phyloP scores from a whole-genome alignment of 345 rosid species.

The Populus ilicifolia region DNA sequence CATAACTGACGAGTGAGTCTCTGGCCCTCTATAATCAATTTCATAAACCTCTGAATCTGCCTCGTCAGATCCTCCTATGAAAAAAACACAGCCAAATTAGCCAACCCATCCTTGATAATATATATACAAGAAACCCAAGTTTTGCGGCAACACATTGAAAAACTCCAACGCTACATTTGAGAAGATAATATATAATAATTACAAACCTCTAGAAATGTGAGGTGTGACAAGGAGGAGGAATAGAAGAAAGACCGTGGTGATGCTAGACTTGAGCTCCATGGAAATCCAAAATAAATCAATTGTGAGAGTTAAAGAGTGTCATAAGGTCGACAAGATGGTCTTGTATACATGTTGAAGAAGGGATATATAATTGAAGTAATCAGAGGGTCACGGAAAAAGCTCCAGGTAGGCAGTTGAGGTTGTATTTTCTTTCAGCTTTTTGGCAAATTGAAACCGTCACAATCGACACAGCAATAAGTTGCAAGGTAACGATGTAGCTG shows the following conservation, averaged over 20 bases:
- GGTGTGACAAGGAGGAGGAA: constrained; percentile 28
- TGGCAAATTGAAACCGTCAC: constrained; percentile 17
- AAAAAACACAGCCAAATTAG: neutral
- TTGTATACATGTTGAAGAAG: neutral
- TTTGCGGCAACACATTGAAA: neutral
- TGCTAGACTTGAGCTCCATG: constrained; percentile 28
- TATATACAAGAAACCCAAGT: neutral
- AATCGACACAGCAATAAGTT: constrained; percentile 30
- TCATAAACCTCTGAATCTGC: constrained; percentile 30
- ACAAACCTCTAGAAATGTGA: constrained; percentile 22
- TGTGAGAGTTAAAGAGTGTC: neutral
- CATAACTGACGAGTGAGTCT: constrained; percentile 39
- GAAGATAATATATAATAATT: neutral
- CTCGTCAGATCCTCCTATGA: constrained; percentile 7
- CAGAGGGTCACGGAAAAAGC: neutral
- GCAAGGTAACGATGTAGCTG: constrained; percentile 17
- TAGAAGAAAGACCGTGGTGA: constrained; percentile 18
- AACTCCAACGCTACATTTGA: neutral
- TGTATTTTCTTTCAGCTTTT: constrained; percentile 1
- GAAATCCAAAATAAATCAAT: neutral
- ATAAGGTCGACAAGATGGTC: neutral
- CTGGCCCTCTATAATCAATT: constrained; percentile 55
- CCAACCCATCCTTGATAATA: neutral
- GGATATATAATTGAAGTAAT: neutral
- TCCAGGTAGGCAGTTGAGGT: neutral